Evolutionary conservation across 345 rosid genomes (phyloP), one percentile per base, ranked within the genome.

Genomic region (Leavenworthia alabamica): DNA sequence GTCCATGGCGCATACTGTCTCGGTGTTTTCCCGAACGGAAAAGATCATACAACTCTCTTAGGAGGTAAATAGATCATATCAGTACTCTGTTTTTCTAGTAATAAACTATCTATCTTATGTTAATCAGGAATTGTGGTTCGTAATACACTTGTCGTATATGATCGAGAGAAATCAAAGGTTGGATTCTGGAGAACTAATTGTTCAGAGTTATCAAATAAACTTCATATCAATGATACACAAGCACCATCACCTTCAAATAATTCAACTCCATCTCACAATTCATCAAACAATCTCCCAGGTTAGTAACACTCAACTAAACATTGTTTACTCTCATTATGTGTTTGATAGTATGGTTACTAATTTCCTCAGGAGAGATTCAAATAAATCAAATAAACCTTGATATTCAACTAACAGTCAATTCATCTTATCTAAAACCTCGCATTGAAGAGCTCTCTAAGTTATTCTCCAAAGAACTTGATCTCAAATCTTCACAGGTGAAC

Each of bases 101-200:
- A 31, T 55, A 40, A 15, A 31, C 2, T 1, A 2, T 20, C 20
- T 13, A n/a, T n/a, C n/a, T n/a, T 27, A 7, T 64, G 29, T 36
- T 35, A n/a, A 64, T 62, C 72, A 89, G 98, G 96, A 60, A 93
- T 93, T 13, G 41, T 85, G 52, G 88, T 85, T 20, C 94, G 96
- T 53, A 93, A 93, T 60, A 89, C 96, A 29, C 85, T 93, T 68
- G 97, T 89, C 20, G 74, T 77, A 56, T 93, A 93, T 78, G 97
- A 93, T 62, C 89, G 96, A 16, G 86, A 82, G 68, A 78, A 85
- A 71, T 79, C 85, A 19, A 85, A 78, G 70, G 78, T 89, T 53
- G 99, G 99, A 26, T 93, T 93, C 62, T 86, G 97, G 99, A 93
- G 91, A 82, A 93, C 99, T 13, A 89, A 93, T 66, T 93, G 99